These are phyloP conservation scores for Cladorrhinum sp. DNA, from an alignment of 2,329 filamentous ascomycete genomes.

Conservation along the genomic window DNA sequence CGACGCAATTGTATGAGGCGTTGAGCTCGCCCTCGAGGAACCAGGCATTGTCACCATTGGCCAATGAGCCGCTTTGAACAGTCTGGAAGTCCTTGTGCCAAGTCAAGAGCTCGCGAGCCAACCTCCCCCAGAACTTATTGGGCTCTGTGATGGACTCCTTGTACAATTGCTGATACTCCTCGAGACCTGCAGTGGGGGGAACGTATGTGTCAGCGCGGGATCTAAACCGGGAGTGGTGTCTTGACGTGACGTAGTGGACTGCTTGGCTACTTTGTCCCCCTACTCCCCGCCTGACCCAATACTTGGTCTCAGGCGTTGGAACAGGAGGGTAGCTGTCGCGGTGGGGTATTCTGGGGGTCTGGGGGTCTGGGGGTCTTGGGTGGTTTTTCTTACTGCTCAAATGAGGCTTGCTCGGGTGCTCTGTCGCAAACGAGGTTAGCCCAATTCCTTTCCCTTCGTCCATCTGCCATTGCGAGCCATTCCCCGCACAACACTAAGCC, in stretches of 20 bases:
- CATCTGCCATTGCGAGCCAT: conserved; percentile 2
- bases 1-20: conserved; percentile 95
- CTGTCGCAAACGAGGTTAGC: conserved; percentile 45
- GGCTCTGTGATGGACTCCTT: conserved; percentile 87
- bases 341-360: conserved; percentile 5
- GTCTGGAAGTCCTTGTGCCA: conserved; percentile 94
- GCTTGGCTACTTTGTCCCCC: neutral
- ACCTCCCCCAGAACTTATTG: conserved; percentile 81
- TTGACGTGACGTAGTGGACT: conserved; percentile 7
- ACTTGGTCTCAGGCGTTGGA: neutral
- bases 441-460: conserved; percentile 21
- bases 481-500: conserved; percentile 21
- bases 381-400: conserved; percentile 53
- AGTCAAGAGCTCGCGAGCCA: conserved; percentile 82
- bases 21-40: conserved; percentile 93
- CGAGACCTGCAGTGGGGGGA: conserved; percentile 45
- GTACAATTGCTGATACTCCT: conserved; percentile 67
- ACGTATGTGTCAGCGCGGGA: conserved; percentile 28
- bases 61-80: conserved; percentile 72
- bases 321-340: conserved; percentile 5
- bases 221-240: neutral
- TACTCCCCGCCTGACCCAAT: neutral
- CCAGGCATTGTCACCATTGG: conserved; percentile 84
- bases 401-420: conserved; percentile 69
- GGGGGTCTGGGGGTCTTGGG: conserved; percentile 15